phyloP scores from a whole-genome alignment of 2,329 filamentous ascomycete genomes.

The Westerdykella ornata region DNA sequence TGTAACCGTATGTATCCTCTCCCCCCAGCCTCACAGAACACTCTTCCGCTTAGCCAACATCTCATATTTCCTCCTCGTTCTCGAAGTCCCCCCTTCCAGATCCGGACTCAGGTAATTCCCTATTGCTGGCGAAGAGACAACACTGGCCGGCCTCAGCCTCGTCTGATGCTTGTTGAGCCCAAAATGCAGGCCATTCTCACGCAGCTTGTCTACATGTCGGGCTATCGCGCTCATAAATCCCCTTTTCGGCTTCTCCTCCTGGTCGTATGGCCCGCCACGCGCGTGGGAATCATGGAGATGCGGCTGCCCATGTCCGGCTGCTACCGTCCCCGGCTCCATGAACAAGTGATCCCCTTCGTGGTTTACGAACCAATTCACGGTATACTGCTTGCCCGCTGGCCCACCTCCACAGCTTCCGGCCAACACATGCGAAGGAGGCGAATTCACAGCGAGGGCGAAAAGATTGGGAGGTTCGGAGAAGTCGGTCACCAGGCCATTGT shows the following conservation, averaged over 20 bases:
- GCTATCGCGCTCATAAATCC: slow-evolving; percentile 3
- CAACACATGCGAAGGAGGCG: slow-evolving; percentile 47
- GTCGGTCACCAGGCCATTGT: slow-evolving; percentile 63
- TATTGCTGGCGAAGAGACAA: slow-evolving; percentile 9
- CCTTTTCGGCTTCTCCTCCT: slow-evolving; percentile 7
- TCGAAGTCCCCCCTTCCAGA: slow-evolving; percentile 17
- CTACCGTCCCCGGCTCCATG: slow-evolving; percentile 39
- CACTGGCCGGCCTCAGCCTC: slow-evolving; percentile 18
- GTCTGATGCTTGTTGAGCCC: slow-evolving; percentile 9
- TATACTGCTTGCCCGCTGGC: slow-evolving; percentile 46
- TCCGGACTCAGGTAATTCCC: not conserved
- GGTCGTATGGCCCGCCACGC: slow-evolving; percentile 32
- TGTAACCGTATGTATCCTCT: no score
- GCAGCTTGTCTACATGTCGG: slow-evolving; percentile 1
- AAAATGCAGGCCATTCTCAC: slow-evolving; percentile 9
- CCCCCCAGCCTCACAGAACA: slow-evolving; percentile 19
- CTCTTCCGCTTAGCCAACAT: slow-evolving; percentile 36
- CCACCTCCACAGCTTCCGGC: slow-evolving; percentile 53
- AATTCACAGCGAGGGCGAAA: slow-evolving; percentile 65
- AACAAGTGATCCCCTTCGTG: slow-evolving; percentile 48
- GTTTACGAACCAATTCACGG: slow-evolving; percentile 43
- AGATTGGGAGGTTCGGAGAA: slow-evolving; percentile 72
- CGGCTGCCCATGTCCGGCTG: slow-evolving; percentile 1
- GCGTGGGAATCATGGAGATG: slow-evolving; percentile 7
- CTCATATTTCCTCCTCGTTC: slow-evolving; percentile 28